Percentiles rank a stretch among this genome's conserved stretches.
Conservation (phyloP, 1,139 yeast genomes). For the Petasospora fabianii region DNA sequence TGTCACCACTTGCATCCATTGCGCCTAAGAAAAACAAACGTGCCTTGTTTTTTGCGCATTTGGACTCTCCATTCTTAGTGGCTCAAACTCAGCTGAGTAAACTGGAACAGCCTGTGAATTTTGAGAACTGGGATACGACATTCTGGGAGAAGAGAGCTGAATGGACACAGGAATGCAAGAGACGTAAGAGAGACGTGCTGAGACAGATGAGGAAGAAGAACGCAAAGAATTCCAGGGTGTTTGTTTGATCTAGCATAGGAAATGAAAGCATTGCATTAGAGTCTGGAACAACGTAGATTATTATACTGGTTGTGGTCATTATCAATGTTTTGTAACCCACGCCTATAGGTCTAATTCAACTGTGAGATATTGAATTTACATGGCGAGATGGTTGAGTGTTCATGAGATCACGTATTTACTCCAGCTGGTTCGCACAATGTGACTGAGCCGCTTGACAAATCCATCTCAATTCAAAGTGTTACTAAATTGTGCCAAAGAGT, state of each 20-base stretch:
- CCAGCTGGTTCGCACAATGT: too few relatives aligned
- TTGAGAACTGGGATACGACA: conserved; percentile 64
- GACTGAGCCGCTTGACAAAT: too few relatives aligned
- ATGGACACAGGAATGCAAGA: conserved; percentile 70
- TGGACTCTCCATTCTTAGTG: conserved; percentile 77
- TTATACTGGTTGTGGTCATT: too few relatives aligned
- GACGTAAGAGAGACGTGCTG: conserved; percentile 68
- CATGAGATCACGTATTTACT: too few relatives aligned
- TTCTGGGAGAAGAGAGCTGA: conserved; percentile 85
- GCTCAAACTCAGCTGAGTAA: conserved; percentile 79
- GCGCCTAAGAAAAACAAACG: conserved; percentile 22
- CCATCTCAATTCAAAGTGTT: too few relatives aligned
- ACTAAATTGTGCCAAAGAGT: too few relatives aligned
- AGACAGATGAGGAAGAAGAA: conserved; percentile 53
- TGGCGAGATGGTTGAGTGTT: too few relatives aligned
- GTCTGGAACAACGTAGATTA: too few relatives aligned
- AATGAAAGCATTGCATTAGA: too few relatives aligned
- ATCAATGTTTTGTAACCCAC: too few relatives aligned
- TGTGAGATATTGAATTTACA: too few relatives aligned
- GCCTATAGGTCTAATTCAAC: too few relatives aligned
- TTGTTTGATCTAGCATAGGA: conserved; percentile 9
- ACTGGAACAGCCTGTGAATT: conserved; percentile 38
- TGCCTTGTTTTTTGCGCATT: conserved; percentile 82
- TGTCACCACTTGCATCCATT: conserved; percentile 11
- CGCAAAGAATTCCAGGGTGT: conserved; percentile 24